Conservation (phyloP, 129 eudicot genomes). For the Logfia minima region DNA sequence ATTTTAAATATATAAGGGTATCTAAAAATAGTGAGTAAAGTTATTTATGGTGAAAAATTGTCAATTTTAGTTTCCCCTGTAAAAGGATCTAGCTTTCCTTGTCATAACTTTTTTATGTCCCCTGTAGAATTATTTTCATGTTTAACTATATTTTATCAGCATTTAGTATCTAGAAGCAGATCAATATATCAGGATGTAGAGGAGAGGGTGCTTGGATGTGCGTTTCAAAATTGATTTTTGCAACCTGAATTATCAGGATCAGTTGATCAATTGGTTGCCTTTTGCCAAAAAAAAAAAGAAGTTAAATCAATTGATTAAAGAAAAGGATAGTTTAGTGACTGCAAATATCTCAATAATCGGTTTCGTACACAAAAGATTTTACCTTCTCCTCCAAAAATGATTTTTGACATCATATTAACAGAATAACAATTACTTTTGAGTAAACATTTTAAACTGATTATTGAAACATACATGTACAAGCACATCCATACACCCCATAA, state of each 20-base stretch:
- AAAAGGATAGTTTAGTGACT: neutral
- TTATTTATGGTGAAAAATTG: neutral
- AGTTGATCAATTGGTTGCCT: neutral
- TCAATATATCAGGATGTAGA: neutral
- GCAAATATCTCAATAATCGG: neutral
- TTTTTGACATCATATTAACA: neutral
- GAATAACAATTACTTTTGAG: neutral
- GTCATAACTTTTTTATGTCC: neutral
- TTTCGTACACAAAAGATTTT: neutral
- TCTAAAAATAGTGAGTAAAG: neutral
- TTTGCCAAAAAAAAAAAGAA: no score
- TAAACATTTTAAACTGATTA: neutral
- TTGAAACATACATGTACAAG: neutral
- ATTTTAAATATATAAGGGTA: neutral
- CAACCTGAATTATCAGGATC: neutral
- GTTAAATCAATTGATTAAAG: neutral
- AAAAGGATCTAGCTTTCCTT: conserved; percentile 4
- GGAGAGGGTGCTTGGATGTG: neutral
- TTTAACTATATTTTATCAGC: neutral
- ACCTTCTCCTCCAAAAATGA: neutral
- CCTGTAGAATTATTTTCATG: neutral
- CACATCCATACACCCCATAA: neutral
- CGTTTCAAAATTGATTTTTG: neutral
- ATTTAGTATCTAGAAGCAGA: neutral
- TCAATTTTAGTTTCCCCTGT: neutral